These are phyloP conservation scores for Xylaria longipes DNA, from an alignment of 495 filamentous ascomycete species.

Conservation along the genomic window DNA sequence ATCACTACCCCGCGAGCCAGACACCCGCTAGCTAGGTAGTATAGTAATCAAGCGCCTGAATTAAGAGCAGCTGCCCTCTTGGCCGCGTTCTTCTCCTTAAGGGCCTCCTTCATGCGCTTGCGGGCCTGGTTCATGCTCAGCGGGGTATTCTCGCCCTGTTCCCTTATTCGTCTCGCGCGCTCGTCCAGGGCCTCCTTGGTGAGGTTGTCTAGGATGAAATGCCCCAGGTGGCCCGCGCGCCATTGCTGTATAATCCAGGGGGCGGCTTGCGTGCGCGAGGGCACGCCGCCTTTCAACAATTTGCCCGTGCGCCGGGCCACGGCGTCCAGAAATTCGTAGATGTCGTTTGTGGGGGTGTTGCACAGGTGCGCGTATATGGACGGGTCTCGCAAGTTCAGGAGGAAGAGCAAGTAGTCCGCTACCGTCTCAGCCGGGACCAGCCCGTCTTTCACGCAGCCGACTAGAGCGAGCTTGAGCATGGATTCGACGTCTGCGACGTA, in stretches of 20 bases:
- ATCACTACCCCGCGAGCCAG: neutral
- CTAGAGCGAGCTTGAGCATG: conserved; percentile 92
- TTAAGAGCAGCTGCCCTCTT: conserved; percentile 35
- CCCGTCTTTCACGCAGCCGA: conserved; percentile 88
- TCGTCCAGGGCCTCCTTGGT: conserved; percentile 56
- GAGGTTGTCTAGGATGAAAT: conserved; percentile 82
- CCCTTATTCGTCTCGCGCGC: conserved; percentile 28
- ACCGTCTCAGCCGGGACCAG: conserved; percentile 76
- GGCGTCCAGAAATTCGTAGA: conserved; percentile 67
- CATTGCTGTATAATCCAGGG: conserved; percentile 86
- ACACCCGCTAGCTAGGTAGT: neutral
- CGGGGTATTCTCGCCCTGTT: conserved; percentile 41
- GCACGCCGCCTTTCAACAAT: conserved; percentile 73
- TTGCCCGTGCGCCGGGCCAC: conserved; percentile 78
- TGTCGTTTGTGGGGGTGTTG: conserved; percentile 79
- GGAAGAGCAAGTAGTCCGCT: conserved; percentile 88
- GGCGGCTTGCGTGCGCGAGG: conserved; percentile 75
- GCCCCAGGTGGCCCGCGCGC: conserved; percentile 76
- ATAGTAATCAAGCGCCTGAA: conserved; percentile 4
- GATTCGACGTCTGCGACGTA: conserved; percentile 82
- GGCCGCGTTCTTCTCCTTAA: conserved; percentile 42
- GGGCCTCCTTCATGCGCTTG: conserved; percentile 51
- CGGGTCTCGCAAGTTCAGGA: conserved; percentile 70
- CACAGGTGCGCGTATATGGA: conserved; percentile 64
- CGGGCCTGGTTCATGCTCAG: conserved; percentile 53